Evolutionary conservation across 257 asterid genomes (phyloP).

Genomic region (Capsicum baccatum): DNA sequence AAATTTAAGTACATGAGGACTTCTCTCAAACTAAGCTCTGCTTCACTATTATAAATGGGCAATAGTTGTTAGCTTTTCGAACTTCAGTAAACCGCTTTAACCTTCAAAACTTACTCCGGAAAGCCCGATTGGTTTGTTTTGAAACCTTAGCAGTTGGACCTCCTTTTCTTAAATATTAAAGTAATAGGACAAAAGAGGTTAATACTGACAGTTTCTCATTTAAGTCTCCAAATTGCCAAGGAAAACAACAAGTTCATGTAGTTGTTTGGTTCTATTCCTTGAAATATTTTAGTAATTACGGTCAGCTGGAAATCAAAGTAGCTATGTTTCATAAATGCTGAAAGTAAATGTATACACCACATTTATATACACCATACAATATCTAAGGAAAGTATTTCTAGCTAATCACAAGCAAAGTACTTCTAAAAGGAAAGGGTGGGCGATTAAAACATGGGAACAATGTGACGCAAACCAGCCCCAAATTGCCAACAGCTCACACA

Average conservation of each 20-base stretch:
- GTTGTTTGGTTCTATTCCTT: neutral
- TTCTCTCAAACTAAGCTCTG: neutral
- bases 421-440: neutral
- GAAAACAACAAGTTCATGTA: neutral
- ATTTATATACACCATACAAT: neutral
- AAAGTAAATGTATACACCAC: neutral
- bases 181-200: neutral
- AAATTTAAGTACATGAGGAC: neutral
- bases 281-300: neutral
- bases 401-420: conserved; percentile 10
- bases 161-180: neutral
- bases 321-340: neutral
- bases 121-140: neutral
- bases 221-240: neutral
- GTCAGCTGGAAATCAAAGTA: neutral
- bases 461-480: neutral
- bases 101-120: neutral
- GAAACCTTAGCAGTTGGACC: neutral
- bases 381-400: neutral
- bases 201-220: neutral
- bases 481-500: neutral
- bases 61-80: neutral
- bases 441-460: neutral
- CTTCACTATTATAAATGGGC: neutral
- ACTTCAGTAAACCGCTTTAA: conserved; percentile 4